phyloP scores from a whole-genome alignment of 2,329 filamentous ascomycete genomes.

The Hypoxylon sp. region DNA sequence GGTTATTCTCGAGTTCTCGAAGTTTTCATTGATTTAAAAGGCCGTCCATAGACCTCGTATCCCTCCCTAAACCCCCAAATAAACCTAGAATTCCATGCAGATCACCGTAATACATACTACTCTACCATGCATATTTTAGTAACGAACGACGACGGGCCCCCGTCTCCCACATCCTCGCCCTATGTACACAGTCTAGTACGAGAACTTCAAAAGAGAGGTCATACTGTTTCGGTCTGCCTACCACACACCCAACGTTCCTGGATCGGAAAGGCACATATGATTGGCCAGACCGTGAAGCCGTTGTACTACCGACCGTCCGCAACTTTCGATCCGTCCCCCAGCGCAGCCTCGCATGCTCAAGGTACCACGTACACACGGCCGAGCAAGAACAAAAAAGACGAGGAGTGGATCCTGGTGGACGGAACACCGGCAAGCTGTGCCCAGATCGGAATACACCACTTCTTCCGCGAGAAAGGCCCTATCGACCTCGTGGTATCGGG shows the following conservation, averaged over 20 bases:
- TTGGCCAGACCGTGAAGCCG: slow-evolving; percentile 87
- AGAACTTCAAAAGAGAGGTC: slow-evolving; percentile 79
- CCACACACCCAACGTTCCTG: slow-evolving; percentile 94
- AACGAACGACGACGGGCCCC: slow-evolving; percentile 85
- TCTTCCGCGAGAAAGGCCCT: slow-evolving; percentile 78
- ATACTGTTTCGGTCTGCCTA: slow-evolving; percentile 90
- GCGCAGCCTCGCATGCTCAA: slow-evolving; percentile 62
- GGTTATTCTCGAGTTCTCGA: not conserved
- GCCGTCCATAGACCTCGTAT: not conserved
- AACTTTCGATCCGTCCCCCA: slow-evolving; percentile 54
- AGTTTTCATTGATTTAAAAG: slow-evolving; percentile 1
- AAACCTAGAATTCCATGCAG: not conserved
- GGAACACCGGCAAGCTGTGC: slow-evolving; percentile 85
- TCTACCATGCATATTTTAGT: slow-evolving; percentile 72
- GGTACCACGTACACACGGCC: slow-evolving; percentile 72
- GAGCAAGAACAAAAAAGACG: slow-evolving; percentile 63
- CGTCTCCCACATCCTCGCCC: slow-evolving; percentile 81
- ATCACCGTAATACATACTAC: not conserved
- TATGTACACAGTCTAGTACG: slow-evolving; percentile 82
- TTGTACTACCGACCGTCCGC: slow-evolving; percentile 79
- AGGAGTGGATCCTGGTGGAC: slow-evolving; percentile 86
- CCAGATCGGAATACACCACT: slow-evolving; percentile 85
- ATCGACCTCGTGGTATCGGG: slow-evolving; percentile 83
- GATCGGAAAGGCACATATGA: slow-evolving; percentile 98
- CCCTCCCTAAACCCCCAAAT: slow-evolving; percentile 12